Base-by-base conservation (phyloP, 2,329 filamentous ascomycete genomes). In the Sclerotinia sclerotiorum region DNA sequence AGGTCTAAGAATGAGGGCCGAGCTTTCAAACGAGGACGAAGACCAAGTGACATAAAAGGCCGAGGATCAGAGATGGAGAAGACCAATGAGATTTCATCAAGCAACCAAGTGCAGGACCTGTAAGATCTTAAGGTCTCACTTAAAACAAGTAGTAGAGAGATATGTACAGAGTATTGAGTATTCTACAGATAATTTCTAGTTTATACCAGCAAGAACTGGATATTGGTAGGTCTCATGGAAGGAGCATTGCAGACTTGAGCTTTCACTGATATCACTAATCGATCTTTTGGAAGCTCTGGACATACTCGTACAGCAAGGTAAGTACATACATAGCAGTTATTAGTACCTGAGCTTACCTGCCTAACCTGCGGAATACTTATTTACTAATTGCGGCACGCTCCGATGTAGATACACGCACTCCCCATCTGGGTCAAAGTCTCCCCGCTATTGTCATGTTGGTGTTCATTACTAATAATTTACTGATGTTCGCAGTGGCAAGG, bases 1-100 rank as follows among this genome's bases (percentile, higher is more conserved):
- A 90, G 82, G 75, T 90, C 86, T 77, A 88, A 81, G 72, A 90
- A 80, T 63, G 87, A 90, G 65, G 86, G 84, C 73, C 86, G 85
- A 77, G 82, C 79, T 82, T 82, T 84, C 72, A 89, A 79, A 78
- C 82, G 83, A 77, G 84, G 86, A 76, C 85, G 77, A 70, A 78
- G 61, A 62, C 76, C 76, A 73, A 77, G 67, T 71, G 76, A 75
- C 76, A 77, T 77, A 64, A 73, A 77, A 70, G 42, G 29, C 39
- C 39, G 7, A 39, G n/a, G 35, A 32, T 54, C n/a, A 57, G 29
- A 32, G 60, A 55, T 60, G 46, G 32, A 63, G 46, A 24, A 63
- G 58, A 63, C 44, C n/a, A 55, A 21, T 21, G 24, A 27, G 21
- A 49, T 49, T 62, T 49, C 5, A 62, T 35, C 19, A 62, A 46